Percentiles rank a stretch among this genome's conserved stretches.
phyloP scores from a whole-genome alignment of 2,329 filamentous ascomycete genomes.

The Daldinia sp. region DNA sequence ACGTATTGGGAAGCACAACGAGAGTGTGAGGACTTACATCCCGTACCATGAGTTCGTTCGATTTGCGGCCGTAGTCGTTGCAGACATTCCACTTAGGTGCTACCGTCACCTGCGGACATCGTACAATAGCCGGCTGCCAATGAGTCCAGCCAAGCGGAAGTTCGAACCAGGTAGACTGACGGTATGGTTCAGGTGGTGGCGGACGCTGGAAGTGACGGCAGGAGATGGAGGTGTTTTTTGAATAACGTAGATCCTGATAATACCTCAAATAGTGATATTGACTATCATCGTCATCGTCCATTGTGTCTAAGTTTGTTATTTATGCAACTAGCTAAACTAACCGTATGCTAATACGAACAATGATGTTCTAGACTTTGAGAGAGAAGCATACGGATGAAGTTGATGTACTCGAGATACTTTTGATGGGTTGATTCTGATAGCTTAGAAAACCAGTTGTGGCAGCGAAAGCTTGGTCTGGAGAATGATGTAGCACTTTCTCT shows the following conservation, averaged over 20 bases:
- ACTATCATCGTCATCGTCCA: not conserved
- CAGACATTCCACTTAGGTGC: not conserved
- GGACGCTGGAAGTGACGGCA: too few relatives aligned
- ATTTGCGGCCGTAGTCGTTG: not conserved
- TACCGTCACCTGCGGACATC: not conserved
- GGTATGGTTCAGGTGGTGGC: not conserved
- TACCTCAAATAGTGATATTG: not conserved
- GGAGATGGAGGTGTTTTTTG: not conserved
- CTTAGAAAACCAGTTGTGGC: not conserved
- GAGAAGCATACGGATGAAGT: not conserved
- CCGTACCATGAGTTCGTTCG: not conserved
- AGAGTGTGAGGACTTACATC: constrained; percentile 17
- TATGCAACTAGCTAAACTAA: not conserved
- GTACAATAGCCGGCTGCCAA: not conserved
- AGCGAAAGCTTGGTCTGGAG: not conserved
- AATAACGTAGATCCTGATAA: not conserved
- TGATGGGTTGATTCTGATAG: not conserved
- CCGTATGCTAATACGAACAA: not conserved
- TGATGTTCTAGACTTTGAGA: not conserved
- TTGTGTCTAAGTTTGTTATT: not conserved
- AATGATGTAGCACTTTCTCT: not conserved
- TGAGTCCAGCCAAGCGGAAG: not conserved
- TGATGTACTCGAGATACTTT: not conserved
- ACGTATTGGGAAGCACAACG: not conserved
- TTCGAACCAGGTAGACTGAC: not conserved